These are phyloP conservation scores for Penicillium sp. DNA, from an alignment of 2,329 filamentous ascomycete genomes.

Conservation along the genomic window DNA sequence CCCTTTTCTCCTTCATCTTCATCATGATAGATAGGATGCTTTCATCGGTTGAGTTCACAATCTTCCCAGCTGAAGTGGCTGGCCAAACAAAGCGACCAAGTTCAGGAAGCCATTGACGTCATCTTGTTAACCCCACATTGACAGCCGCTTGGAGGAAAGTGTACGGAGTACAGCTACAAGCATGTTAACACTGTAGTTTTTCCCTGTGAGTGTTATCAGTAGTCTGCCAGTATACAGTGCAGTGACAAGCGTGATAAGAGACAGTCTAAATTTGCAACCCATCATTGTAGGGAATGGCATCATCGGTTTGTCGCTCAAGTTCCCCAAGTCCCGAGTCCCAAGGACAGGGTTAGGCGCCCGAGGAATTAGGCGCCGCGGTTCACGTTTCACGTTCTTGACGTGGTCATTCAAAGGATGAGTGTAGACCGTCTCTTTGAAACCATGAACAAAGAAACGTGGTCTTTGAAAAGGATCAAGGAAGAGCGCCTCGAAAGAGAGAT, in stretches of 20 bases:
- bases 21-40: not conserved
- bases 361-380: conserved; percentile 4
- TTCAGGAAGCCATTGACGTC: conserved; percentile 6
- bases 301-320: not conserved
- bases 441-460: conserved; percentile 4
- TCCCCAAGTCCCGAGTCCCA: not conserved
- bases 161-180: not conserved
- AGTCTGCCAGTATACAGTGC: not conserved
- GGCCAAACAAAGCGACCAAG: not conserved
- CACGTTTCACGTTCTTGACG: not conserved
- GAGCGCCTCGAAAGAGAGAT: not conserved
- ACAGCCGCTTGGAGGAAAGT: not conserved
- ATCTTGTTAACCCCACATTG: not conserved
- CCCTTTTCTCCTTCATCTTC: not conserved
- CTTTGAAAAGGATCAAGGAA: not conserved
- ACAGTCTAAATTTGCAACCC: not conserved
- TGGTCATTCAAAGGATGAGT: not conserved
- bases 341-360: not conserved
- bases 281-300: not conserved
- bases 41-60: conserved; percentile 1
- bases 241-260: not conserved
- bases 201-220: not conserved
- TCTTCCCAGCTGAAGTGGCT: not conserved
- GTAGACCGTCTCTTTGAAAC: not conserved
- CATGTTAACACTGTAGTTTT: no score